Evolutionary conservation across 179 eudicot genomes (phyloP).

Genomic region (Dionaea muscipula): DNA sequence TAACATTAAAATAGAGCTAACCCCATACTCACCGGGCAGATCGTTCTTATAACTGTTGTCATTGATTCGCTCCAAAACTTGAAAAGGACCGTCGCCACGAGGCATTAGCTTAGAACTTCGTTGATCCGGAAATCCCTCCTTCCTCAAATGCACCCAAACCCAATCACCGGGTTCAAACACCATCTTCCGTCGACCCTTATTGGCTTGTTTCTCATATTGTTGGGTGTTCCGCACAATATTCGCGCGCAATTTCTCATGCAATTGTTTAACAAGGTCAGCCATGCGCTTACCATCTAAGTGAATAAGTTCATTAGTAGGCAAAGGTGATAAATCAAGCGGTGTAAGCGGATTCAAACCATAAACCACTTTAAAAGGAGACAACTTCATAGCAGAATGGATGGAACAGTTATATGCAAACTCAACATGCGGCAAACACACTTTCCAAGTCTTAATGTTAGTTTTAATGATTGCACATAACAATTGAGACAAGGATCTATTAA

Average conservation of each 20-base stretch:
- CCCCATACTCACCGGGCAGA: slow-evolving; percentile 5
- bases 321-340: slow-evolving; percentile 3
- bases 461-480: slow-evolving; percentile 5
- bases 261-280: not conserved
- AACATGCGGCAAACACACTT: not conserved
- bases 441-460: slow-evolving; percentile 8
- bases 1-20: not conserved
- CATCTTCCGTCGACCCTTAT: not conserved
- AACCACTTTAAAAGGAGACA: slow-evolving; percentile 6
- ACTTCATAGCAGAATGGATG: not conserved
- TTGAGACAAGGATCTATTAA: not conserved
- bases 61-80: slow-evolving; percentile 1
- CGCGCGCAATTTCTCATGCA: not conserved
- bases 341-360: slow-evolving; percentile 2
- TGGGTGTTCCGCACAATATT: not conserved
- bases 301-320: not conserved
- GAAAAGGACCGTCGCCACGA: slow-evolving; percentile 4
- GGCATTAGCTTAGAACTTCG: slow-evolving; percentile 4
- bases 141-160: slow-evolving; percentile 9
- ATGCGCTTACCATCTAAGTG: slow-evolving; percentile 1
- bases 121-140: slow-evolving; percentile 5
- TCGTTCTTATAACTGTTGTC: slow-evolving; percentile 1
- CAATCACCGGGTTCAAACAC: slow-evolving; percentile 7
- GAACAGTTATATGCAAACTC: slow-evolving; percentile 3
- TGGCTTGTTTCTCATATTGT: not conserved